Evolutionary conservation across 306 rosid species (phyloP), one percentile per base, ranked within the genome.

Genomic region (Quercus variabilis): DNA sequence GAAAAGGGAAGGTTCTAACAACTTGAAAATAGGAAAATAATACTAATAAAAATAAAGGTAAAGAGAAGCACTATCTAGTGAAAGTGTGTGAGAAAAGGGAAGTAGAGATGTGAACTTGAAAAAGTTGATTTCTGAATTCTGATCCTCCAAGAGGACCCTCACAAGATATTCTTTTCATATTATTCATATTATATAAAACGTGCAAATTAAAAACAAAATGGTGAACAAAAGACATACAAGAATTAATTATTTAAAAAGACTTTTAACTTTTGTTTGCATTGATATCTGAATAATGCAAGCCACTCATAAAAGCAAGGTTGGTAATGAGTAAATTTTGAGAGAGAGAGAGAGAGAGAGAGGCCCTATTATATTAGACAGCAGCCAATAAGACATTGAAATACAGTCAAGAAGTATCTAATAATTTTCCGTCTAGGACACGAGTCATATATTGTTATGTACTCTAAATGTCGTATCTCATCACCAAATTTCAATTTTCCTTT

Each of bases 1-100:
- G 69, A 25, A 62, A 26, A 13, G 13, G 68, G 33, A 12, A 9
- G 69, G 3, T 60, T 59, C 65, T 25, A 25, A 25, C 69, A 13
- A 28, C 41, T 63, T 14, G 65, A 25, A 60, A 18, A 57, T 5
- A 57, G 11, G 25, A 23, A 5, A 1, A 4, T 5, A 11, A 26
- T 23, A 2, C 26, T 0, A 13, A 4, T 1, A 3, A 25, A 6
- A 1, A 12, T 2, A 13, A 14, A 2, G 5, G 3, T 1, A 5
- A 63, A 49, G 17, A 3, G 54, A 49, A 63, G 38, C 69, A 23
- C 38, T 5, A 5, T 26, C n/a, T 5, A 4, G 69, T 13, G 2
- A 49, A 28, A 62, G n/a, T 25, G 65, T 23, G 31, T 59, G 31
- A 59, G 31, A 59, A 59, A 23, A 59, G 31, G 65, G 65, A 4